Evolutionary conservation across 768 basidiomycete species (phyloP), one percentile per base, ranked within the genome.

Genomic region (Russula emetica): DNA sequence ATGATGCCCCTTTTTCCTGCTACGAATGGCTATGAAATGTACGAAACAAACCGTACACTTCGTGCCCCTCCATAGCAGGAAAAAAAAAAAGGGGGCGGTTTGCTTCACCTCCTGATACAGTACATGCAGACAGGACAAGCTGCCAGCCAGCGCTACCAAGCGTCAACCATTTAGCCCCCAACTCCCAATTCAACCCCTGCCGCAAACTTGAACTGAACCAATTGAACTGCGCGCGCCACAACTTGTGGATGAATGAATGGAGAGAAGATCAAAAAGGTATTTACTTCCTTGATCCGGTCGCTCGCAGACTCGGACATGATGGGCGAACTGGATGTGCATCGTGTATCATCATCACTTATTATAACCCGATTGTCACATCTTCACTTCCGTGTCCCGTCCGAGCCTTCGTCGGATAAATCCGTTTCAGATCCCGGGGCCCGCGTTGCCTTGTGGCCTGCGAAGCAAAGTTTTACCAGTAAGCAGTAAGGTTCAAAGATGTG

Each of bases 361-460:
- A 28, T 2, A 38, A 38, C 38, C 9, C 56, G 56, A 58, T 58
- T 58, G 42, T 58, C 44, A 58, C 56, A 34, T 26, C 51, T 60
- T 45, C 42, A 61, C 28, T 54, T 45, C 42, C 30, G 40, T 36
- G 40, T 36, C 36, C 36, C 36, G 36, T 36, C 60, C 42, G 52
- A 34, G 40, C 36, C 36, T 54, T 36, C 36, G 36, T n/a, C 57
- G 57, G 56, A 52, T 18, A 56, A 18, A 24, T 5, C 60, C 60
- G 22, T 5, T 6, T 38, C 20, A 50, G 40, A 32, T 20, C 36
- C 44, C 45, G 38, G 45, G 61, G 55, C 45, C 51, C 20, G 28
- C 11, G 26, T 32, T n/a, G 28, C 28, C 42, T 44, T 44, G 40
- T 47, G 28, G 55, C 28, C 34, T 20, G 40, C 24, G 42, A 8